Conservation (phyloP, 2,329 filamentous ascomycete genomes). For the Xylariaceae sp. region DNA sequence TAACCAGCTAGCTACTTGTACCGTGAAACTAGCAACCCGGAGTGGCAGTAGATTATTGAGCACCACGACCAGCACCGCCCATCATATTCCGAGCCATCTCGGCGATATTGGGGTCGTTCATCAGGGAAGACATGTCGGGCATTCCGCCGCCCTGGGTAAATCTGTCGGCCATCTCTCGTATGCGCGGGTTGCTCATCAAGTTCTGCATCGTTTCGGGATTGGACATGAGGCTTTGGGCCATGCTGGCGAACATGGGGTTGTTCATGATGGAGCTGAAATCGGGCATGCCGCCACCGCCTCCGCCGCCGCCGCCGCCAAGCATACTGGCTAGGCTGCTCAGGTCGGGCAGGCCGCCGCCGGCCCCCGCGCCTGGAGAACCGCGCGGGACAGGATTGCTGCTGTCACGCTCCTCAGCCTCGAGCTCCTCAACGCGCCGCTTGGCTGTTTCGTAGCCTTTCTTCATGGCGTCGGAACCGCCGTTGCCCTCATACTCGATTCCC, state of each 20-base stretch:
- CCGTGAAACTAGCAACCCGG: too few relatives aligned
- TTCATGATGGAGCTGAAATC: slow-evolving; percentile 85
- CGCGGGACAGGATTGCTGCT: slow-evolving; percentile 45
- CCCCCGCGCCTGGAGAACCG: slow-evolving; percentile 37
- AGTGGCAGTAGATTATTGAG: neutral
- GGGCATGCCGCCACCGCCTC: slow-evolving; percentile 71
- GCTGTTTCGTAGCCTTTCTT: slow-evolving; percentile 95
- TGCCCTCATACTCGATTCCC: slow-evolving; percentile 91
- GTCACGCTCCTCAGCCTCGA: slow-evolving; percentile 53
- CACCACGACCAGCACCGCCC: slow-evolving; percentile 30
- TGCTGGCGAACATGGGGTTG: slow-evolving; percentile 97
- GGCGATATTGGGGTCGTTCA: slow-evolving; percentile 88
- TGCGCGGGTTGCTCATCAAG: slow-evolving; percentile 87
- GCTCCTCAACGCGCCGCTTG: slow-evolving; percentile 78
- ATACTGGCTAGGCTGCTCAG: slow-evolving; percentile 67
- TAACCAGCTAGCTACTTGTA: neutral
- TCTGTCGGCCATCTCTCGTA: slow-evolving; percentile 80
- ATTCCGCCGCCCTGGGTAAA: slow-evolving; percentile 77
- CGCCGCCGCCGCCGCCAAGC: slow-evolving; percentile 57
- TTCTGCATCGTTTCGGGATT: slow-evolving; percentile 91
- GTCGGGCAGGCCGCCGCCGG: slow-evolving; percentile 59
- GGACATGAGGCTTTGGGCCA: slow-evolving; percentile 96
- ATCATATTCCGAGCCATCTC: slow-evolving; percentile 61
- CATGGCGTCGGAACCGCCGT: slow-evolving; percentile 93
- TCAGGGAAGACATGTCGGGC: slow-evolving; percentile 79